Evolutionary conservation across 257 asterid species (phyloP), one percentile per base, ranked within the genome.

Genomic region (Solanum appendiculatum): DNA sequence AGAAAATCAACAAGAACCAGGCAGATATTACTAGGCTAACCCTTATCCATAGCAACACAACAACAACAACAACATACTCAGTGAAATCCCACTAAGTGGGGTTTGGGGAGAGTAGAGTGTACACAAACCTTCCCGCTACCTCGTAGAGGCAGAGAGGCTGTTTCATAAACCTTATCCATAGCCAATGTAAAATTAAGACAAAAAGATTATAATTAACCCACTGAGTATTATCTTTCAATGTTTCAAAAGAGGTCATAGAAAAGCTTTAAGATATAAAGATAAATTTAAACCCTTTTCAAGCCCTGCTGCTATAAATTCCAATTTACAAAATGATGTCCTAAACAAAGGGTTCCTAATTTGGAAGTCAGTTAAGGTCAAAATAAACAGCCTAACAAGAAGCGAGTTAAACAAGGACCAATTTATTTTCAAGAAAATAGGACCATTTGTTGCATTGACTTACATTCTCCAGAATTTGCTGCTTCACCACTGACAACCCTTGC

Each of bases 381-480:
- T 15, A 81, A 48, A 73, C 29, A 31, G 31, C 85, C 85, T 31
- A 75, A n/a, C 13, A 75, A 37, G 31, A 21, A 73, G 51, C 25
- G 27, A 73, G 64, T 46, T 46, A 44, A 78, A 29, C 34, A 73
- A 69, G 33, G 33, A 86, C 85, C 69, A 46, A 48, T n/a, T 21
- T 82, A 60, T n/a, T 89, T 36, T 16, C 12, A 29, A 86, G 34
- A 48, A 83, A 81, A 29, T 20, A 81, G 48, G 31, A 31, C 25
- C 31, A 18, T 48, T 51, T 82, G 34, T 75, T 44, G 40, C 11
- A 44, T 56, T 25, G 25, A 86, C 98, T 90, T 90, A 97, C 99
- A 84, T 91, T 93, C 89, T 96, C 98, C 78, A 93, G 89, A 85
- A 97, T 92, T 87, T 93, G 96, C 91, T 92, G 98, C 95, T 95